Evolutionary conservation across 495 filamentous ascomycete genomes (phyloP).

Genomic region (Amniculicola lignicola): DNA sequence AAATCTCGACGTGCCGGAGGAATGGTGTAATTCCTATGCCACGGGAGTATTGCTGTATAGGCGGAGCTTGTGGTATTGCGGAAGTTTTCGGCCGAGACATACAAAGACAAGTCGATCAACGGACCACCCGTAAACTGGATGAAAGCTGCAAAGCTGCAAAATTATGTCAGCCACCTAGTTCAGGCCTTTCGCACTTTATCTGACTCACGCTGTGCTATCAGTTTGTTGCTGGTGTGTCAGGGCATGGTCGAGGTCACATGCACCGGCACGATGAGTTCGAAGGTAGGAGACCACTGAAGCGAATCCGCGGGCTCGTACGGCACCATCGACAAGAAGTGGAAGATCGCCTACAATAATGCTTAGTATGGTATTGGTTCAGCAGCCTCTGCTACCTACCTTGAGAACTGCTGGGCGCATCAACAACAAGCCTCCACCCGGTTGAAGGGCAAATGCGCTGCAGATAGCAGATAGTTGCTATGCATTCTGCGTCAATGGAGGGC

Average conservation of each 20-base stretch:
- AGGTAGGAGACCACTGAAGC: constrained; percentile 71
- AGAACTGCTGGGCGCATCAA: constrained; percentile 71
- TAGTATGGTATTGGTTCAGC: too few species aligned
- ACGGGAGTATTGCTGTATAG: constrained; percentile 70
- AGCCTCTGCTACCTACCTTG: constrained; percentile 56
- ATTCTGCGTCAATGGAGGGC: constrained; percentile 88
- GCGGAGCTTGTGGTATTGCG: constrained; percentile 66
- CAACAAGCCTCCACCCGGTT: constrained; percentile 68
- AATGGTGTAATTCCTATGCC: constrained; percentile 78
- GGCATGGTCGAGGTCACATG: constrained; percentile 55
- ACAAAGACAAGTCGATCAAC: constrained; percentile 55
- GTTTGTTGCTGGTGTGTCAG: constrained; percentile 48
- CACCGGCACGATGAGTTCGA: constrained; percentile 36
- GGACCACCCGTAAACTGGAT: constrained; percentile 34
- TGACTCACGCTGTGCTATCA: constrained; percentile 55
- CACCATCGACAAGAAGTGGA: constrained; percentile 66
- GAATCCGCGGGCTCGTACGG: constrained; percentile 67
- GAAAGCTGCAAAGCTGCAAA: constrained; percentile 25
- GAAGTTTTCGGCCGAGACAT: constrained; percentile 85
- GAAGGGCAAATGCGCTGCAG: constrained; percentile 55
- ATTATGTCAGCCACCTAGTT: neutral
- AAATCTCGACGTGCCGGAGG: constrained; percentile 63
- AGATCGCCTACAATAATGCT: constrained; percentile 58
- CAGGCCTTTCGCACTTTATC: neutral
- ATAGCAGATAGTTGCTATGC: constrained; percentile 63